Conservation (phyloP, 805 yeast genomes). For the Geotrichum ghanense region DNA sequence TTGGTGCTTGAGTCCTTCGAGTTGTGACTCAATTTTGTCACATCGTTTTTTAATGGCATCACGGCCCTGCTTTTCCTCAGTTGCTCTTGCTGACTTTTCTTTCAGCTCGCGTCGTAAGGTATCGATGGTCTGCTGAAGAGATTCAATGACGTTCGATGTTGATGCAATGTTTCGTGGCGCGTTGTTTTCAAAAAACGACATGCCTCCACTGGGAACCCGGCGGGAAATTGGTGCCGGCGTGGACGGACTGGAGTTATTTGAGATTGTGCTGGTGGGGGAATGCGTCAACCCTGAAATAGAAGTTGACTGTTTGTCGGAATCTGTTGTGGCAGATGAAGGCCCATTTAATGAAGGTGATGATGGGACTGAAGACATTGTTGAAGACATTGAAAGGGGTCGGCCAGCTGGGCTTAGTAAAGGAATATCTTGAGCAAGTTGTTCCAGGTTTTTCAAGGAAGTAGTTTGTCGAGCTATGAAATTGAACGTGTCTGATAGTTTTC, state of each 20-base stretch:
- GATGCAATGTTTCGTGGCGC: neutral
- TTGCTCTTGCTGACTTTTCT: slow-evolving; percentile 27
- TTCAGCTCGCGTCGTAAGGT: slow-evolving; percentile 39
- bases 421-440: slow-evolving; percentile 14
- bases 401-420: slow-evolving; percentile 6
- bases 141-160: slow-evolving; percentile 25
- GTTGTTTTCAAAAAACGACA: neutral
- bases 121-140: slow-evolving; percentile 39
- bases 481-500: too few species aligned
- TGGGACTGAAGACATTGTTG: slow-evolving; percentile 1
- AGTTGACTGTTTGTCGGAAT: neutral
- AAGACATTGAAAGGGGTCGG: neutral
- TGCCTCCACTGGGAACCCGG: neutral
- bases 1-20: slow-evolving; percentile 51
- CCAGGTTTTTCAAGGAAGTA: slow-evolving; percentile 23
- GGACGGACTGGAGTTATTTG: slow-evolving; percentile 2
- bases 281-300: neutral
- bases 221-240: neutral
- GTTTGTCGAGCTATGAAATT: slow-evolving; percentile 20
- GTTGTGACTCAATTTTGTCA: slow-evolving; percentile 12
- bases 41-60: slow-evolving; percentile 26
- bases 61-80: slow-evolving; percentile 43
- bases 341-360: neutral
- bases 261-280: neutral
- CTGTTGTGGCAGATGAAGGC: neutral